phyloP scores from a whole-genome alignment of 257 asterid genomes.

The Petrea volubilis region DNA sequence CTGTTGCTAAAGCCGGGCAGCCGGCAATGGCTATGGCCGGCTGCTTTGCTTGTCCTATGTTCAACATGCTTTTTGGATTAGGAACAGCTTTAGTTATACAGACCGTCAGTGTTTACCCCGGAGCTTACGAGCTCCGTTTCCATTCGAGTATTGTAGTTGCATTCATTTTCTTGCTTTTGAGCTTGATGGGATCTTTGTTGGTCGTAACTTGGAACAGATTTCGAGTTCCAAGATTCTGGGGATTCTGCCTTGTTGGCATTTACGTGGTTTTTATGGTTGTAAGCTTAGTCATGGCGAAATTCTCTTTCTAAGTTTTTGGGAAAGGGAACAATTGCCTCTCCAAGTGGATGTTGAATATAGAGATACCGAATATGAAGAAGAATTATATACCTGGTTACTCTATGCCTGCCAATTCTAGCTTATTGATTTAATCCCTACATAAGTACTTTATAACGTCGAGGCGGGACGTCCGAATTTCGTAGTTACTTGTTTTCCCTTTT shows the following conservation, averaged over 20 bases:
- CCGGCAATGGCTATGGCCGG: conserved; percentile 99
- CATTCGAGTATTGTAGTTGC: conserved; percentile 92
- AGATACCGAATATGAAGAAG: no score
- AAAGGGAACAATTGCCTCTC: no score
- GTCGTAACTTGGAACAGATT: conserved; percentile 89
- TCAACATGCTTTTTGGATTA: conserved; percentile 94
- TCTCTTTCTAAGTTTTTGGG: conserved; percentile 41
- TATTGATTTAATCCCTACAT: no score
- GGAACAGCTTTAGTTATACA: conserved; percentile 89
- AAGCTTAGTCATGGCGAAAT: conserved; percentile 68
- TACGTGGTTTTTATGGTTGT: conserved; percentile 64
- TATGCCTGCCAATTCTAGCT: no score
- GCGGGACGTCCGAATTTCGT: no score
- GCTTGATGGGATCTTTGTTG: conserved; percentile 94
- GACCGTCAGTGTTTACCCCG: conserved; percentile 66
- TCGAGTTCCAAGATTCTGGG: conserved; percentile 97
- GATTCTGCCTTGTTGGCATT: conserved; percentile 90
- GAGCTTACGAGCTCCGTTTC: conserved; percentile 75
- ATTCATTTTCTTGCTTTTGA: conserved; percentile 79
- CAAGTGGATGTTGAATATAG: no score
- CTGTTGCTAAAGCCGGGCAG: conserved; percentile 92
- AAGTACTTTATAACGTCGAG: no score
- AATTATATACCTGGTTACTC: no score
- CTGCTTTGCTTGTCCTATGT: conserved; percentile 98
- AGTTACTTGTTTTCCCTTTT: no score